Conservation (phyloP, 2,329 filamentous ascomycete species). For the Ramichloridium luteum region DNA sequence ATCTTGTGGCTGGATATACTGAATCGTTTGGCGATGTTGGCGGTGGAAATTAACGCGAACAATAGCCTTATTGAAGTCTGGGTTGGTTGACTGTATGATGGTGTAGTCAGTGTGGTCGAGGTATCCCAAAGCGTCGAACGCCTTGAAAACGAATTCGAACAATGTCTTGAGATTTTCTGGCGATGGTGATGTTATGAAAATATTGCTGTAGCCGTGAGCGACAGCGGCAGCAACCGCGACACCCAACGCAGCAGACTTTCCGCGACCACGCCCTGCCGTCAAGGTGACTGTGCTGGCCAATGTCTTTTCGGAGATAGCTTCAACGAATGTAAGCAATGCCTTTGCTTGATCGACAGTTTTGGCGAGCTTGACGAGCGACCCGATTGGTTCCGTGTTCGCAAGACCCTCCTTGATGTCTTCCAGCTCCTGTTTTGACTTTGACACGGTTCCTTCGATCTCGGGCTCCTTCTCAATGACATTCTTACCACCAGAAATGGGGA, state of each 20-base stretch:
- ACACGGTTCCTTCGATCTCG: slow-evolving; percentile 56
- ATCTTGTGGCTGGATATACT: slow-evolving; percentile 96
- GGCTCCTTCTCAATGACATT: slow-evolving; percentile 70
- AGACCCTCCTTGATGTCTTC: slow-evolving; percentile 78
- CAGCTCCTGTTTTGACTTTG: slow-evolving; percentile 60
- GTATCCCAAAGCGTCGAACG: slow-evolving; percentile 88
- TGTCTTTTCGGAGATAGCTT: slow-evolving; percentile 93
- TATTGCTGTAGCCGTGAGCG: slow-evolving; percentile 95
- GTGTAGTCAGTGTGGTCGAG: slow-evolving; percentile 94
- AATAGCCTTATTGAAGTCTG: slow-evolving; percentile 97
- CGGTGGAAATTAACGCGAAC: slow-evolving; percentile 92
- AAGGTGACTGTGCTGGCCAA: slow-evolving; percentile 84
- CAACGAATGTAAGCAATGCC: slow-evolving; percentile 89
- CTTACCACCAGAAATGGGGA: slow-evolving; percentile 93
- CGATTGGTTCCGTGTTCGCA: slow-evolving; percentile 73
- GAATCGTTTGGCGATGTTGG: slow-evolving; percentile 91
- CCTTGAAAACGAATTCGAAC: slow-evolving; percentile 97
- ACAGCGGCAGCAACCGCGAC: slow-evolving; percentile 88
- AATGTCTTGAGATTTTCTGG: slow-evolving; percentile 97
- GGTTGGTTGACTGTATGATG: slow-evolving; percentile 95
- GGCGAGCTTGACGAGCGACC: slow-evolving; percentile 70
- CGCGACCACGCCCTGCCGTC: slow-evolving; percentile 85
- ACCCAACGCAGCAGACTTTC: slow-evolving; percentile 92
- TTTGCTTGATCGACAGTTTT: slow-evolving; percentile 93
- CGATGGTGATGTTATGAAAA: slow-evolving; percentile 95